Evolutionary conservation across 2,329 filamentous ascomycete genomes (phyloP), one percentile per base, ranked within the genome.

Genomic region (Fusarium kyushuense): DNA sequence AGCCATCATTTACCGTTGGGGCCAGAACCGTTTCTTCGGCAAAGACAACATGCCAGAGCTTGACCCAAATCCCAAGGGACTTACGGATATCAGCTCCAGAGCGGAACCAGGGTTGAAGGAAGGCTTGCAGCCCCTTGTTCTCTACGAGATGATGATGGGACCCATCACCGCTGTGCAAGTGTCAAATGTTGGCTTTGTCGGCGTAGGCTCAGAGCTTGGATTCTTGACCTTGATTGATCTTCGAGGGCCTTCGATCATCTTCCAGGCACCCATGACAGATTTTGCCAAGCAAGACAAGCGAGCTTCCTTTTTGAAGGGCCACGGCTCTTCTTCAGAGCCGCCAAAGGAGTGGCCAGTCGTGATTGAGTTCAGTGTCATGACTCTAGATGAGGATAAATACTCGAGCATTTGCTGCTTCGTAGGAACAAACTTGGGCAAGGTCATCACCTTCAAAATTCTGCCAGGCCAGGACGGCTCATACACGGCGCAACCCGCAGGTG

Each of bases 361-460:
- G 30, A 89, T 98, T 29, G 93, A 97, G 75, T 99, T 98, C 80
- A 93, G 93, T 54, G 93, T 97, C 46, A 90, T 99, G 89, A 96
- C 92, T 5, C 81, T 97, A 6, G 96, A 98, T 42, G 92, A 91
- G n/a, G 95, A 98, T 75, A 89, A 93, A 68, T 99, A 97, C 77
- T 98, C 96, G 2, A 97, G 94, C 74, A 97, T 99, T 58, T 89
- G 91, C 60, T 92, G 96, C 70, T 96, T 98, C 71, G 92, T 96
- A 3, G 96, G 96, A 21, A 98, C 96, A 0, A 94, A 90, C 69
- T 79, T 89, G 30, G 96, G 96, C 40, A 93, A 92, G 72, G 82
- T 98, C 19, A 89, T 90, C 9, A 98, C 95, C 0, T 95, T 98
- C 81, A 97, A 97, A 80, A 84, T 99, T 23, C 81, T 98, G 4